Evolutionary conservation across 768 basidiomycete genomes (phyloP), one percentile per base, ranked within the genome.

Genomic region (Suillus luteus): DNA sequence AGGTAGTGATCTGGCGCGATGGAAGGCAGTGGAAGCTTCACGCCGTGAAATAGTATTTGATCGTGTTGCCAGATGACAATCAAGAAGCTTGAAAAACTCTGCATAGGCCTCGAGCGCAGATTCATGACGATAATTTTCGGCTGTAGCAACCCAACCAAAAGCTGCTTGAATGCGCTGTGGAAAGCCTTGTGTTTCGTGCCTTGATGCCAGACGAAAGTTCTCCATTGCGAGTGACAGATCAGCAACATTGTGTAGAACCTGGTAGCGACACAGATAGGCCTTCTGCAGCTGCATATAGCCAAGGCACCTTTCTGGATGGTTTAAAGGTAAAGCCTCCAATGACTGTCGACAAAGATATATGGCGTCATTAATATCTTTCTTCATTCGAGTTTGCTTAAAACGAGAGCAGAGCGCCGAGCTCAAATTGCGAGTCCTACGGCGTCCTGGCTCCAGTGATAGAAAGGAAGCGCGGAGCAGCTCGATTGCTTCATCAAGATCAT

Each of bases 201-300:
- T 31, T 31, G 31, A 31, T 31, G 31, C 31, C 31, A 31, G 31
- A 31, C 31, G 31, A 31, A 31, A 31, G 31, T 31, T 31, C 31
- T 31, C 31, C 31, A 31, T 4, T 31, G 31, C 31, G 31, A 31
- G 31, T 31, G 31, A 31, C 31, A 31, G 31, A 31, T 31, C 31
- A 4, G 31, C 31, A 4, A 4, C 31, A 31, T 31, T 31, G 31
- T 31, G 31, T 31, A 31, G 31, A 2, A 31, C 31, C 31, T 31
- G 31, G 31, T 68, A 73, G 22, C 74, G 73, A 54, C 68, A 70
- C 17, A 73, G 60, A 52, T 73, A 57, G 24, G 73, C 72, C 2
- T 24, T 12, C 22, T 49, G 22, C 12, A 24, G 48, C 6, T 14
- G 22, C 22, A 48, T 24, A 10, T 24, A 49, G 22, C 22, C 11